These are phyloP conservation scores for Colletotrichum camelliae DNA, from an alignment of 2,329 filamentous ascomycete genomes.

Conservation along the genomic window DNA sequence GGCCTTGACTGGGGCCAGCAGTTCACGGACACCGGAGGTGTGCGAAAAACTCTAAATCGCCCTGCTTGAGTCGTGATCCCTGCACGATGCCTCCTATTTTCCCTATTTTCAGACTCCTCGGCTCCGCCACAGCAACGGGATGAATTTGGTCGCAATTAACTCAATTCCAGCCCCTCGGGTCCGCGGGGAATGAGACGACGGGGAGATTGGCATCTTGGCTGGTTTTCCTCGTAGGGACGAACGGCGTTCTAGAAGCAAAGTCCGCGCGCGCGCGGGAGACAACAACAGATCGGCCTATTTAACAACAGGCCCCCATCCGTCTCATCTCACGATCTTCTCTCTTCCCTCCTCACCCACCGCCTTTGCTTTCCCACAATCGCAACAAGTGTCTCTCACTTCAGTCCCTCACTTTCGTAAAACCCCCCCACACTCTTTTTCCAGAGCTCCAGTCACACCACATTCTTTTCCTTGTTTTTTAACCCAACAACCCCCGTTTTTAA, in stretches of 20 bases:
- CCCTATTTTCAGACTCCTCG: conserved; percentile 8
- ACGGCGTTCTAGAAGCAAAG: not conserved
- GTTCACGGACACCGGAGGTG: not conserved
- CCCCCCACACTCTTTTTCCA: not conserved
- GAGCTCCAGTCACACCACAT: not conserved
- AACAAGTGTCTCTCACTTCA: conserved; percentile 1
- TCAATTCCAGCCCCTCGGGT: not conserved
- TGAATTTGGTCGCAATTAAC: not conserved
- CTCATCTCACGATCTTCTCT: not conserved
- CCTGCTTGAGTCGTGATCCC: conserved; percentile 17
- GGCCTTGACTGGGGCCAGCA: not conserved
- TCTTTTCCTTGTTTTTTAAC: not conserved
- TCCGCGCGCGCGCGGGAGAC: not conserved
- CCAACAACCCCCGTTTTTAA: not conserved
- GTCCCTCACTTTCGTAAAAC: not conserved
- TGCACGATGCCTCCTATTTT: conserved; percentile 8
- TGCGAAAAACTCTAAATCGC: conserved; percentile 12
- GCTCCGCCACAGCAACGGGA: conserved; percentile 6
- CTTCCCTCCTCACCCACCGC: not conserved
- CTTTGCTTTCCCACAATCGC: not conserved
- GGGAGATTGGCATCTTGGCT: not conserved
- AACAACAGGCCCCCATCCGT: not conserved
- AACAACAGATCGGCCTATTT: not conserved
- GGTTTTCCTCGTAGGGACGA: not conserved
- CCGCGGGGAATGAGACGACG: not conserved